A percentile compares a stretch with the other conserved stretches of the same genome.
phyloP scores from a whole-genome alignment of 2,329 filamentous ascomycete species.

The Aureobasidium sp. region DNA sequence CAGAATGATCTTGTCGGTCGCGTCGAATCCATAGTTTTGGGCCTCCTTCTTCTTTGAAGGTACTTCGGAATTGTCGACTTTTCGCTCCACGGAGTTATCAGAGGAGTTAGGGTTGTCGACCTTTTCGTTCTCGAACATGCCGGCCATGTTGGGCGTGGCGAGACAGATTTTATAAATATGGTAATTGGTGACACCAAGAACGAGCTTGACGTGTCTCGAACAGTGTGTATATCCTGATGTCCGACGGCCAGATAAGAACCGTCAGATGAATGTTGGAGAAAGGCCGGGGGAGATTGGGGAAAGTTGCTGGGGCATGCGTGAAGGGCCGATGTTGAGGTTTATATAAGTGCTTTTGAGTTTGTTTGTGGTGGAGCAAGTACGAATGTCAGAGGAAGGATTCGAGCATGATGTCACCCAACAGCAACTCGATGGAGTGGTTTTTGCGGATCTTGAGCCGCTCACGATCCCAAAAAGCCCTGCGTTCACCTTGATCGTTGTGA shows the following conservation, averaged over 20 bases:
- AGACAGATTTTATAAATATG: background rate
- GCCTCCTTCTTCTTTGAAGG: background rate
- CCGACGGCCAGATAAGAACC: background rate
- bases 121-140: conserved; percentile 14
- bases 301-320: background rate
- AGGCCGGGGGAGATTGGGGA: background rate
- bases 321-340: background rate
- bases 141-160: background rate
- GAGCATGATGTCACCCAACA: conserved; percentile 4
- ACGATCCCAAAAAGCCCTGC: background rate
- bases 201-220: background rate
- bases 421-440: background rate
- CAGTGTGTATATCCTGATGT: background rate
- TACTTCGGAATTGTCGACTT: conserved; percentile 15
- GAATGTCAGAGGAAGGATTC: background rate
- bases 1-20: conserved; percentile 4
- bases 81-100: conserved; percentile 8
- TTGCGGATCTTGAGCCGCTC: conserved; percentile 1
- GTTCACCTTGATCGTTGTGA: background rate
- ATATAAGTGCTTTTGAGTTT: background rate
- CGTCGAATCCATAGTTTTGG: conserved; percentile 30
- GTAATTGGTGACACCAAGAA: background rate
- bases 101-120: conserved; percentile 12
- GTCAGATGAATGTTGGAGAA: conserved; percentile 4
- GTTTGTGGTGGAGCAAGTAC: background rate